Evolutionary conservation across 176 grass and related monocot genomes (phyloP), one percentile per base, ranked within the genome.

Genomic region (Carex kokanica): DNA sequence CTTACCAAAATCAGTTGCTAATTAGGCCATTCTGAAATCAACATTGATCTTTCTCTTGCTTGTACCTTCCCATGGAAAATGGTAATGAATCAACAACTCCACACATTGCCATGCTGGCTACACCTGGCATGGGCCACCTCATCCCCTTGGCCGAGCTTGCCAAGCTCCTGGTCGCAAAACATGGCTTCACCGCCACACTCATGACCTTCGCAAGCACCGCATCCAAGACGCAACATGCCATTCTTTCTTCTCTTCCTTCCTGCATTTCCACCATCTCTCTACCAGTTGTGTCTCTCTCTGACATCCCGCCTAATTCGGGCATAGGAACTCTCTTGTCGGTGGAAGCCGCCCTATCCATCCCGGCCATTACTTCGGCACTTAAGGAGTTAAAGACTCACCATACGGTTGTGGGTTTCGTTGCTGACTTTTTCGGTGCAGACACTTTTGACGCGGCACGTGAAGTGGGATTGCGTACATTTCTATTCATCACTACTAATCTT

Each of bases 111-210:
- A 53, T 97, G 4, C 83, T 91, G 4, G 70, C 87, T 4, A 88
- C 87, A 55, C 91, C 94, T n/a, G 92, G 91, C 83, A 85, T 93
- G 81, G 94, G 94, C 10, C 91, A 97, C 71, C 89, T 97, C 49
- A 97, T 93, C 51, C 84, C 91, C 4, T 24, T 91, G 54, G 72
- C 53, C 0, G 91, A 97, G 86, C 91, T 93, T 0, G 86, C 89
- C 9, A 90, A 87, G 73, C 79, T 66, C 31, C 66, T 97, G 23
- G 91, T 91, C 38, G 5, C 86, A 8, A 79, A 86, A 53, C 89
- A 91, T 18, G 87, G 79, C 25, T 84, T 97, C 38, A 78, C 64
- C 4, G 81, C 89, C 59, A 97, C 88, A 16, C 34, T 97, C 65
- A 73, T 97, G 81, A 90, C 88, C 86, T 80, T 89, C 1, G 79